Evolutionary conservation across 179 eudicot genomes (phyloP), one percentile per base, ranked within the genome.

Genomic region (Beta lomatogona): DNA sequence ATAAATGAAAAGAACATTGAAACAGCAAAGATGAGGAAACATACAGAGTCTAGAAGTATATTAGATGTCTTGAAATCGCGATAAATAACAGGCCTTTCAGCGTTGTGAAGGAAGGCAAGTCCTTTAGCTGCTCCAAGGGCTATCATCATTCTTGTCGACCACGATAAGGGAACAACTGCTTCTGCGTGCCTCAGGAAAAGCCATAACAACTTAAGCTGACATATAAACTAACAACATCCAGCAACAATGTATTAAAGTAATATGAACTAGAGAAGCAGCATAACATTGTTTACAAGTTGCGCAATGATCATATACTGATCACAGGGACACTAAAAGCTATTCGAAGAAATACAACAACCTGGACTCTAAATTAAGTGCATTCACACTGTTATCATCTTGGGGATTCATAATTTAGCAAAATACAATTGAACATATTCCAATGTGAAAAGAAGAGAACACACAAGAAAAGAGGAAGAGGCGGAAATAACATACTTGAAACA

Each of bases 71-170:
- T 92, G 86, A 92, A 92, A 77, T 92, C 97, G 60, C 97, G 89
- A 64, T 92, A 92, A 52, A 92, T 92, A 73, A 92, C 97, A 57
- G 94, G 97, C 77, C 93, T 86, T 78, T 92, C 94, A 50, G 94
- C 91, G 83, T 91, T 90, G 84, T 92, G 97, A 79, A 92, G 97
- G 83, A 92, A 92, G 71, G 97, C 94, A 80, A 92, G 97, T 80
- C 97, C 97, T 85, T 90, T 90, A 55, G 97, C 97, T 44, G 94
- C 97, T 81, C 97, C 97, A 82, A 92, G 93, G 70, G 97, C 97
- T 86, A 91, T 92, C 91, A 90, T 89, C 97, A 92, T 90, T 84
- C 97, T 86, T 63, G 90, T 89, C 45, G 92, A 87, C 97, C 97
- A 92, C 19, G 94, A 87, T 80, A 92, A 82, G 25, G 94, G 91